Evolutionary conservation across 2,329 filamentous ascomycete species (phyloP).

Genomic region (Phyllosticta citribraziliensis): DNA sequence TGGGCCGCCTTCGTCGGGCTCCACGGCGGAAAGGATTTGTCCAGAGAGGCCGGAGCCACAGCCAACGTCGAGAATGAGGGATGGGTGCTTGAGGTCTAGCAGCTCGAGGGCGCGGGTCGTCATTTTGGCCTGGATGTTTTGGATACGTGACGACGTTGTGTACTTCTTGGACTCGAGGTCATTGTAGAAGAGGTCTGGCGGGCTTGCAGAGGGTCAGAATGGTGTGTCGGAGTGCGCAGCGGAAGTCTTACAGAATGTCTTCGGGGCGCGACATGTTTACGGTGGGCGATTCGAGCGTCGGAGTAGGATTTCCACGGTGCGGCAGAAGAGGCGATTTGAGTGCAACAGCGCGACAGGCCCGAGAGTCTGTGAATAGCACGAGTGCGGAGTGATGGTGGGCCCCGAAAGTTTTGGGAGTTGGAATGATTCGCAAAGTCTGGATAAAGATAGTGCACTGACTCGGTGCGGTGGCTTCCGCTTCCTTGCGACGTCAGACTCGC

Average conservation of each 20-base stretch:
- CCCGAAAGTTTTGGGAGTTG: conserved; percentile 8
- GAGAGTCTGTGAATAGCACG: background rate
- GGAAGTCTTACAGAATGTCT: conserved; percentile 65
- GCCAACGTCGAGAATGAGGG: conserved; percentile 89
- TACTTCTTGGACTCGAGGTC: conserved; percentile 94
- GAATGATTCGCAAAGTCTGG: background rate
- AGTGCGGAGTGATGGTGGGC: background rate
- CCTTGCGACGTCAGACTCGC: conserved; percentile 10
- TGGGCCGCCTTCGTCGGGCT: conserved; percentile 63
- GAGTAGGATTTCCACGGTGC: background rate
- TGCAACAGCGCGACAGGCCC: too few relatives aligned
- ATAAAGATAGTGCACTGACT: background rate
- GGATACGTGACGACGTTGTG: conserved; percentile 90
- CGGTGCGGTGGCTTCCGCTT: background rate
- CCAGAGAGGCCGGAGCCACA: conserved; percentile 91
- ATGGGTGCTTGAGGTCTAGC: conserved; percentile 68
- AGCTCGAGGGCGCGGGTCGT: conserved; percentile 87
- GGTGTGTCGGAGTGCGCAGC: background rate
- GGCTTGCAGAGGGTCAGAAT: conserved; percentile 41
- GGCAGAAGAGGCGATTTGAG: background rate
- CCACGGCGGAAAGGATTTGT: conserved; percentile 74
- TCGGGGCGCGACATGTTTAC: conserved; percentile 83
- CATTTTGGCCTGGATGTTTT: conserved; percentile 92
- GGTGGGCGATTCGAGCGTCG: background rate
- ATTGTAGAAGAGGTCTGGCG: conserved; percentile 95